phyloP scores from a whole-genome alignment of 345 rosid genomes.

The Mangifera indica region DNA sequence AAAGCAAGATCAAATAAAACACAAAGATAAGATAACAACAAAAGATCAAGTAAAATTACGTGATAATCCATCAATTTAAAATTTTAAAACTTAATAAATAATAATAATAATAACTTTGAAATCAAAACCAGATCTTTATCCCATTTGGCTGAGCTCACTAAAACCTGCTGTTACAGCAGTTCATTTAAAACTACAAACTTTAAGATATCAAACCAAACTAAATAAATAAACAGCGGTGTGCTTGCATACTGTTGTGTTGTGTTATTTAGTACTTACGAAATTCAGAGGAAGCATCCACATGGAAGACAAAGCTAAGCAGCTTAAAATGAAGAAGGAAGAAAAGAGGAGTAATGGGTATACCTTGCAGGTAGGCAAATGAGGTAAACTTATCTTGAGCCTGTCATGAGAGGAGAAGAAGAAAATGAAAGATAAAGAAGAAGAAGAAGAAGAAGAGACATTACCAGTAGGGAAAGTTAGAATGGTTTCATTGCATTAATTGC shows the following conservation, averaged over 20 bases:
- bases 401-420: background rate
- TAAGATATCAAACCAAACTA: background rate
- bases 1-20: constrained; percentile 31
- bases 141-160: too few relatives aligned
- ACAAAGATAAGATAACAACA: constrained; percentile 8
- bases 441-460: background rate
- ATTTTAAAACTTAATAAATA: background rate
- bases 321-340: background rate
- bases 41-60: constrained; percentile 27
- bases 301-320: background rate
- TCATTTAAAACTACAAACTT: background rate
- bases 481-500: constrained; percentile 41
- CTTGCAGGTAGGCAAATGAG: background rate
- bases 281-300: background rate
- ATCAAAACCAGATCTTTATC: background rate
- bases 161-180: background rate
- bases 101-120: too few relatives aligned
- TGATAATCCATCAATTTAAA: background rate
- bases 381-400: too few relatives aligned
- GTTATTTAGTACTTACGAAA: too few relatives aligned
- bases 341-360: constrained; percentile 20
- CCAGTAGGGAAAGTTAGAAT: constrained; percentile 13
- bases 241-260: too few relatives aligned
- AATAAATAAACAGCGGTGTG: background rate
- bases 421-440: background rate